phyloP scores from a whole-genome alignment of 139 green algal genomes.

The Chara braunii region DNA sequence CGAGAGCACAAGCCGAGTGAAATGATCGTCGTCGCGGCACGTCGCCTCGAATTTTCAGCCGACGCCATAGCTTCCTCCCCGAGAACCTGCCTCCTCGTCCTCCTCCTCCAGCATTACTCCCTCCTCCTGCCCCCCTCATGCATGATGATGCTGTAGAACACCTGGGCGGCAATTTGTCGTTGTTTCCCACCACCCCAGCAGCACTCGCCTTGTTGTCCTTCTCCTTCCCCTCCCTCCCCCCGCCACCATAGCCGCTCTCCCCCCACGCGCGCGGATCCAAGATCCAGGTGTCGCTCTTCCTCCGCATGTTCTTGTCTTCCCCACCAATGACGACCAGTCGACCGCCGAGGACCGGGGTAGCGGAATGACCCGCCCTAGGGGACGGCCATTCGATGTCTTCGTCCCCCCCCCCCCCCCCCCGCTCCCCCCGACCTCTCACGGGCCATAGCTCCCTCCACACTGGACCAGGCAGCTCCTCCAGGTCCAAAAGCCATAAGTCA shows the following conservation, averaged over 20 bases:
- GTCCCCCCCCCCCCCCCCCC: background rate
- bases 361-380: constrained; percentile 17
- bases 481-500: constrained; percentile 22
- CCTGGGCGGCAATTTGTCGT: background rate
- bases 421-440: background rate
- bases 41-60: background rate
- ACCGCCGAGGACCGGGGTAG: constrained; percentile 20
- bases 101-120: background rate
- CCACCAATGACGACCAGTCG: constrained; percentile 22
- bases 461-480: background rate
- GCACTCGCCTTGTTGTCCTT: background rate
- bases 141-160: background rate
- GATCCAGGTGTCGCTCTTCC: constrained; percentile 26
- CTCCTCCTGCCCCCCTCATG: background rate
- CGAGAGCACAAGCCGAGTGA: constrained; percentile 8
- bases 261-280: constrained; percentile 6
- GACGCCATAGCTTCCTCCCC: background rate
- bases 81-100: background rate
- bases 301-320: constrained; percentile 15
- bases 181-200: background rate
- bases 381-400: background rate
- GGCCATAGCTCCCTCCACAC: constrained; percentile 9
- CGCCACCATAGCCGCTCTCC: background rate
- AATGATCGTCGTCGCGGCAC: constrained; percentile 11
- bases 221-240: background rate